Percentiles rank a stretch among this genome's conserved stretches.
Evolutionary conservation across 495 filamentous ascomycete genomes (phyloP).

Genomic region (Aspergillus wentii): DNA sequence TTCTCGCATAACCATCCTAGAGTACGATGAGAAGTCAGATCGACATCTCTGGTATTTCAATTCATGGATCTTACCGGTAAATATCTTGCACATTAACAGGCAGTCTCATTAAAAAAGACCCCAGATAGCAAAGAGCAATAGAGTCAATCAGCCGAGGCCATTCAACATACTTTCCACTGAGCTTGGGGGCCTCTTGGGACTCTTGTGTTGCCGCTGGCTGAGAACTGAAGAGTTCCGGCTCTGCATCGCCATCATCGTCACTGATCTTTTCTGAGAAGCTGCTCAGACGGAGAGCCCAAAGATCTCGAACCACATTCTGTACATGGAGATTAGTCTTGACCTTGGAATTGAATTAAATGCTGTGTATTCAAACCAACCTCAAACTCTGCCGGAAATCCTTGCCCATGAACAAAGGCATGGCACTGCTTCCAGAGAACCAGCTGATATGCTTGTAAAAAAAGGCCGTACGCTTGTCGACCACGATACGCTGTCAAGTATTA

Average conservation of each 20-base stretch:
- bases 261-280: constrained; percentile 38
- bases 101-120: constrained; percentile 56
- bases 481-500: constrained; percentile 39
- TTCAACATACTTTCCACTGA: constrained; percentile 19
- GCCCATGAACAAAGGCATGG: constrained; percentile 53
- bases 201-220: constrained; percentile 33
- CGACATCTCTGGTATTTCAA: background rate
- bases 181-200: constrained; percentile 20
- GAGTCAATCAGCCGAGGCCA: constrained; percentile 59
- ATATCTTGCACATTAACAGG: constrained; percentile 61
- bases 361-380: no score
- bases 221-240: constrained; percentile 47
- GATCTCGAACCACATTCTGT: constrained; percentile 55
- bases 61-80: constrained; percentile 34
- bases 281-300: constrained; percentile 65
- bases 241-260: constrained; percentile 23
- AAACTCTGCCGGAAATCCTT: constrained; percentile 58
- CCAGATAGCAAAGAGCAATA: constrained; percentile 64
- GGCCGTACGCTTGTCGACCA: constrained; percentile 61
- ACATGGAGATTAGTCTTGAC: background rate
- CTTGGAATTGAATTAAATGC: no score
- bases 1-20: constrained; percentile 36
- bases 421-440: constrained; percentile 78
- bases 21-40: background rate
- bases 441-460: constrained; percentile 83